Percentiles rank a stretch among this genome's conserved stretches.
Evolutionary conservation across 2,329 filamentous ascomycete genomes (phyloP).

Genomic region (Colletotrichum sp.): DNA sequence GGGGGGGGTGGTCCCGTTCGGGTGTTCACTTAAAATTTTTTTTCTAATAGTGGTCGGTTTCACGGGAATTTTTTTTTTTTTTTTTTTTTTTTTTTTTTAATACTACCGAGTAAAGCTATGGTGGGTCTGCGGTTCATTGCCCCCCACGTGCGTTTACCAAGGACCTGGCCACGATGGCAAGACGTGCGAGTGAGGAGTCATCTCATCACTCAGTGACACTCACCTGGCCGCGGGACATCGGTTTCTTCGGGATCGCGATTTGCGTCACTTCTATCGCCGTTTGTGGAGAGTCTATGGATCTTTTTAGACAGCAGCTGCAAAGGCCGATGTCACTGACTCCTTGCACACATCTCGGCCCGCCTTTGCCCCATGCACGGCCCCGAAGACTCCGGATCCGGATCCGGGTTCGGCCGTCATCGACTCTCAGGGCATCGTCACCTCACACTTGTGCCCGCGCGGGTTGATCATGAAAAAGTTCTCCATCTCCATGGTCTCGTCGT

Average conservation of each 20-base stretch:
- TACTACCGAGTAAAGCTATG: not conserved
- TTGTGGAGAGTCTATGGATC: not conserved
- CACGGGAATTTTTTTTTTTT: no score
- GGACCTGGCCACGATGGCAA: not conserved
- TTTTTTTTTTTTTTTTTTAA: no score
- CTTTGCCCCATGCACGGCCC: not conserved
- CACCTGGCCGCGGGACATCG: not conserved
- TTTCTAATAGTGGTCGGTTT: no score
- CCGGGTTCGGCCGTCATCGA: not conserved
- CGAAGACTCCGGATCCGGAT: not conserved
- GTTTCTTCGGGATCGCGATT: not conserved
- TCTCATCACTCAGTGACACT: not conserved
- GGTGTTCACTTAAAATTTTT: no score
- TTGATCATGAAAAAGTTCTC: slow-evolving; percentile 36
- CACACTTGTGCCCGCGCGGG: slow-evolving; percentile 35
- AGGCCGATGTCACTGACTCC: not conserved
- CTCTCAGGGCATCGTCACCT: slow-evolving; percentile 19
- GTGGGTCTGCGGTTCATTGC: not conserved
- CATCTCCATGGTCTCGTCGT: slow-evolving; percentile 38
- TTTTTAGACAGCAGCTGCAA: not conserved
- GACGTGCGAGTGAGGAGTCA: not conserved
- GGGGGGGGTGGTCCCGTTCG: no score
- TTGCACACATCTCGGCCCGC: not conserved
- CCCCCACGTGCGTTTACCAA: not conserved
- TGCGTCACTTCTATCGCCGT: not conserved